phyloP scores from a whole-genome alignment of 257 asterid genomes.

The Nicotiana knightiana region DNA sequence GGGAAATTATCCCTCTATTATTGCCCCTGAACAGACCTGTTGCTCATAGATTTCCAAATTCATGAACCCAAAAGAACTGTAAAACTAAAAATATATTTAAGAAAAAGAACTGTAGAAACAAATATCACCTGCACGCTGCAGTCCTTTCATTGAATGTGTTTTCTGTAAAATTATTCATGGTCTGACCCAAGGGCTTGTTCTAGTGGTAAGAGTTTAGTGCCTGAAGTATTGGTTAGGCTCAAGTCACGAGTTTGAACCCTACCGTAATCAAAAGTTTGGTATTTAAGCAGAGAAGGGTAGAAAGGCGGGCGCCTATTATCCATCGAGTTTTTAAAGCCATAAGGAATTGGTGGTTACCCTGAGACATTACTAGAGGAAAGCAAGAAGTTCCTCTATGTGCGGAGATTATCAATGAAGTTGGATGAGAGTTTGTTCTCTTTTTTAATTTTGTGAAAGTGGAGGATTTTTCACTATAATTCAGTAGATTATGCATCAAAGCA shows the following conservation, averaged over 20 bases:
- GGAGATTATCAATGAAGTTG: not conserved
- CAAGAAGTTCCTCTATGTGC: not conserved
- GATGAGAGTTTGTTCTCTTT: not conserved
- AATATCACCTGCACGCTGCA: not conserved
- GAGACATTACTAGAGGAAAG: not conserved
- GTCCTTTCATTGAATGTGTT: not conserved
- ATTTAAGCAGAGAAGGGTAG: not conserved
- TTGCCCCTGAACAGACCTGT: not conserved
- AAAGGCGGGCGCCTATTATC: not conserved
- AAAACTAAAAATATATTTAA: rapidly evolving
- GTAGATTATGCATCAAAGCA: not conserved
- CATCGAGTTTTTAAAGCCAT: not conserved
- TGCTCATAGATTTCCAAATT: not conserved
- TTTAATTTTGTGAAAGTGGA: not conserved
- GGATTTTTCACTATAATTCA: not conserved
- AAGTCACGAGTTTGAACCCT: not conserved
- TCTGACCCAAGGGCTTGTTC: not conserved
- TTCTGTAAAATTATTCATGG: not conserved
- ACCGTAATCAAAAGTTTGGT: not conserved
- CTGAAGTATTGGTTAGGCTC: not conserved
- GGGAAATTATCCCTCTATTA: not conserved
- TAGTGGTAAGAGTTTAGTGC: not conserved
- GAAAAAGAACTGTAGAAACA: not conserved
- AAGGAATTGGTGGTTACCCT: not conserved
- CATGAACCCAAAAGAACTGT: not conserved